Percentiles rank a stretch among this genome's conserved stretches.
Conservation (phyloP, 768 basidiomycete genomes). For the Amanita jacksonii region DNA sequence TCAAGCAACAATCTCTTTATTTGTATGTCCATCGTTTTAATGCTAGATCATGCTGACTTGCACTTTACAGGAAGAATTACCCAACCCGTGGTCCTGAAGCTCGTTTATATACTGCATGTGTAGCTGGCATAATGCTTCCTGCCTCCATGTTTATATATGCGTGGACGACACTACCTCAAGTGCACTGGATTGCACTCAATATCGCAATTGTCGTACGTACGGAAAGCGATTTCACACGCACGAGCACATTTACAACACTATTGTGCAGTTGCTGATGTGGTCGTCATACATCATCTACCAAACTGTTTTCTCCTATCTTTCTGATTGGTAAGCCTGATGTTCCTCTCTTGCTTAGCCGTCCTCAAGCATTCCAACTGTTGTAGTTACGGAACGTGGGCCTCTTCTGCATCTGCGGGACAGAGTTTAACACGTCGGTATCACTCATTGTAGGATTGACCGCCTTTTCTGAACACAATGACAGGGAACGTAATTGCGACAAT, state of each 20-base stretch:
- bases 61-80: conserved; percentile 21
- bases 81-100: conserved; percentile 41
- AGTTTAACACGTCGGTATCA: conserved; percentile 40
- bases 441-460: too few relatives aligned
- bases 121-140: conserved; percentile 45
- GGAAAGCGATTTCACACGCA: background rate
- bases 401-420: conserved; percentile 61
- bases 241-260: background rate
- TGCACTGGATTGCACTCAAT: conserved; percentile 54
- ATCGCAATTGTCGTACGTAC: conserved; percentile 39
- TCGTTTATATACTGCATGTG: conserved; percentile 47
- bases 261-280: conserved; percentile 36
- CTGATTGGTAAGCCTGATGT: conserved; percentile 43
- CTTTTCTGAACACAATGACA: conserved; percentile 14
- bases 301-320: conserved; percentile 50
- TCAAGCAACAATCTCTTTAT: conserved; percentile 42
- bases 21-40: too few relatives aligned
- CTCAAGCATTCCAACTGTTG: background rate
- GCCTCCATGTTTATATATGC: conserved; percentile 64
- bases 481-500: conserved; percentile 40
- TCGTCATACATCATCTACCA: conserved; percentile 46
- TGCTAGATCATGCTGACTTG: too few relatives aligned
- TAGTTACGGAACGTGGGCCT: conserved; percentile 53
- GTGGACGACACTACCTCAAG: conserved; percentile 45
- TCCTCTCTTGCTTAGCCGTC: background rate